These are phyloP conservation scores for Dendrobium officinale DNA, from an alignment of 106 monocot genomes.

Conservation along the genomic window DNA sequence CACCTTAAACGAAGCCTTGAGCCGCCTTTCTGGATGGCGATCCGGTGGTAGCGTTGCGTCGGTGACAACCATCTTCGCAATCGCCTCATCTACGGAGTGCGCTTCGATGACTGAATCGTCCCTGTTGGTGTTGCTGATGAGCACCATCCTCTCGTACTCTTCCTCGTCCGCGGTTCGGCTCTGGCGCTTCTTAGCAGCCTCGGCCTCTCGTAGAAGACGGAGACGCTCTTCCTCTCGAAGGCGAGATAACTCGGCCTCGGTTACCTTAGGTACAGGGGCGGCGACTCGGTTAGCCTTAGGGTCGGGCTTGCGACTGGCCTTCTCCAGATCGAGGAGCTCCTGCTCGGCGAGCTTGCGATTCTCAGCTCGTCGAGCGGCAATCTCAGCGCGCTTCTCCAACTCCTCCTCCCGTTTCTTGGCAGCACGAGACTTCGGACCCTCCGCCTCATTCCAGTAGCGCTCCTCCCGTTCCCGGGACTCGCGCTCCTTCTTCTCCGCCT, in stretches of 20 bases:
- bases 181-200: conserved; percentile 72
- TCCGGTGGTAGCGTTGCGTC: conserved; percentile 56
- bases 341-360: conserved; percentile 59
- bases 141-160: conserved; percentile 81
- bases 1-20: conserved; percentile 94
- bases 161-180: conserved; percentile 71
- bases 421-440: conserved; percentile 60
- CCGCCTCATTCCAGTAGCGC: conserved; percentile 57
- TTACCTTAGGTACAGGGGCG: conserved; percentile 42
- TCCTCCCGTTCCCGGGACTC: conserved; percentile 46
- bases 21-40: conserved; percentile 82
- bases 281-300: conserved; percentile 74
- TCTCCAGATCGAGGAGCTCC: conserved; percentile 66
- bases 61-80: conserved; percentile 48
- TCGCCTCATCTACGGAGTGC: conserved; percentile 74
- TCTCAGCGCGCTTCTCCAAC: conserved; percentile 72
- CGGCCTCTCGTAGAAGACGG: conserved; percentile 36
- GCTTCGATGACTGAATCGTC: conserved; percentile 88
- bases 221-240: conserved; percentile 60
- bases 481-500: conserved; percentile 42
- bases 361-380: conserved; percentile 72
- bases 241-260: conserved; percentile 45
- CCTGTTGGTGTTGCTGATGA: conserved; percentile 82
- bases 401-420: conserved; percentile 60
- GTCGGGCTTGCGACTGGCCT: conserved; percentile 48